Percentiles rank a stretch among this genome's conserved stretches.
phyloP scores from a whole-genome alignment of 495 filamentous ascomycete species.

The Pseudomonodictys pantanalensis region DNA sequence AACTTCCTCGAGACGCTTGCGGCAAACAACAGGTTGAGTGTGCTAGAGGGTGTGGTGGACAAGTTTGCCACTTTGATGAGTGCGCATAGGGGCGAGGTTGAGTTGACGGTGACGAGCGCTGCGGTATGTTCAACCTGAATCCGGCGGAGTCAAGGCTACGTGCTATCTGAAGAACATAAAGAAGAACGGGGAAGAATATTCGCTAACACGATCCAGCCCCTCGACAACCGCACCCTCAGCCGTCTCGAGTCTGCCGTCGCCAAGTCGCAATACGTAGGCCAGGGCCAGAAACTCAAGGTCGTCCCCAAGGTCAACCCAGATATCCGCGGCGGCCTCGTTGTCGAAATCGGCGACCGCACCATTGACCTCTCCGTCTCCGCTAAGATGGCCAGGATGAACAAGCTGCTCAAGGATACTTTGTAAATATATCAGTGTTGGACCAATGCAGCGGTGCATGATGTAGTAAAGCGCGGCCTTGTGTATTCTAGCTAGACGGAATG shows the following conservation, averaged over 20 bases:
- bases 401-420: constrained; percentile 91
- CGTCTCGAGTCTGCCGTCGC: constrained; percentile 83
- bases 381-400: constrained; percentile 97
- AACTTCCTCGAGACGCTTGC: constrained; percentile 87
- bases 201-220: constrained; percentile 56
- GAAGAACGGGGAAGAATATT: neutral
- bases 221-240: constrained; percentile 78
- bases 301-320: constrained; percentile 92
- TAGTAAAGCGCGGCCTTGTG: too few species aligned
- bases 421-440: constrained; percentile 55
- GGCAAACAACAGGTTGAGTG: constrained; percentile 89
- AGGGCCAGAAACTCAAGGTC: constrained; percentile 96
- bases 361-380: constrained; percentile 94
- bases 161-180: neutral
- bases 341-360: constrained; percentile 96
- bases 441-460: too few species aligned
- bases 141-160: neutral
- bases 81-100: constrained; percentile 86
- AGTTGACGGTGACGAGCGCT: constrained; percentile 85
- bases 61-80: constrained; percentile 88
- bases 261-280: constrained; percentile 83
- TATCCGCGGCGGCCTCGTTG: constrained; percentile 87
- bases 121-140: constrained; percentile 59
- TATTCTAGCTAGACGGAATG: constrained; percentile 26
- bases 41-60: constrained; percentile 75